phyloP scores from a whole-genome alignment of 2,329 filamentous ascomycete species.

The Claviceps lovelessii region DNA sequence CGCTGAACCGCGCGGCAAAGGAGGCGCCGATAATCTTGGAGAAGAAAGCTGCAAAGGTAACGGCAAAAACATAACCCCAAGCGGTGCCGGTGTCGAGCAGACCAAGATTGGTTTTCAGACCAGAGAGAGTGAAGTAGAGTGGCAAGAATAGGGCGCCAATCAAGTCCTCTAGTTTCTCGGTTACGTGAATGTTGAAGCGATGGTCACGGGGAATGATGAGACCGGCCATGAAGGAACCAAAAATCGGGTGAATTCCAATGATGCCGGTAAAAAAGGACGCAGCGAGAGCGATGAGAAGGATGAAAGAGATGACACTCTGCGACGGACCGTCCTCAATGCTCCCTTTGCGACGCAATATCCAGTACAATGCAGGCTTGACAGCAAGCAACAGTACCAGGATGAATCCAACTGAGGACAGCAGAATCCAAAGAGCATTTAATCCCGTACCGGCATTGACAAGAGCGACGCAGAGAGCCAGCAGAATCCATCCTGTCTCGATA shows the following conservation, averaged over 20 bases:
- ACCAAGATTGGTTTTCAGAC: slow-evolving; percentile 75
- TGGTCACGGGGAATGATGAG: slow-evolving; percentile 82
- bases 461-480: slow-evolving; percentile 84
- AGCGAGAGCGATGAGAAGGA: slow-evolving; percentile 60
- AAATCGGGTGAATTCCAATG: slow-evolving; percentile 89
- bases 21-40: slow-evolving; percentile 78
- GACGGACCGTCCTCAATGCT: slow-evolving; percentile 79
- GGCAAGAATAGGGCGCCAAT: slow-evolving; percentile 73
- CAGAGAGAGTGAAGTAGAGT: slow-evolving; percentile 86
- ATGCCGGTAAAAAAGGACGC: slow-evolving; percentile 79
- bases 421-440: slow-evolving; percentile 68
- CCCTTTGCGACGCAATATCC: slow-evolving; percentile 56
- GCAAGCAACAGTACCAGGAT: slow-evolving; percentile 58
- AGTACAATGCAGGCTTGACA: slow-evolving; percentile 61
- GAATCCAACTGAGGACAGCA: slow-evolving; percentile 63
- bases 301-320: slow-evolving; percentile 70
- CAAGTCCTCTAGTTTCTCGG: slow-evolving; percentile 88
- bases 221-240: slow-evolving; percentile 80
- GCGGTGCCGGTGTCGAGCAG: slow-evolving; percentile 66
- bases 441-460: slow-evolving; percentile 79
- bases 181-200: slow-evolving; percentile 79
- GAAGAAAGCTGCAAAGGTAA: slow-evolving; percentile 67
- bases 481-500: slow-evolving; percentile 47
- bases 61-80: slow-evolving; percentile 80
- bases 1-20: slow-evolving; percentile 59